Evolutionary conservation across 225 moss, liverwort and hornwort species (phyloP).

Genomic region (Physcomitrium patens): DNA sequence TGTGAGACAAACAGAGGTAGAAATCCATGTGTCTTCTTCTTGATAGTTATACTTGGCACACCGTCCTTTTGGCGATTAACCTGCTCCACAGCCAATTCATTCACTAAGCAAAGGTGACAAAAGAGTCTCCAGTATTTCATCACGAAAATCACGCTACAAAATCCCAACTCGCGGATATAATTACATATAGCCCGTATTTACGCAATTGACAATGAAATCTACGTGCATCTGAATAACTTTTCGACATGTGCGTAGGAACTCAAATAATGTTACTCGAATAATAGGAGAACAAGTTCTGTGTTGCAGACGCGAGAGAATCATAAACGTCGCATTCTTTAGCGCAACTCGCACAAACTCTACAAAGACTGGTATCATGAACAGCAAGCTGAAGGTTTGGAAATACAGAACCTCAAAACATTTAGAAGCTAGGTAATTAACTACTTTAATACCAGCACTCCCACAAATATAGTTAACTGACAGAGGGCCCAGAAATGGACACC

Average conservation of each 20-base stretch:
- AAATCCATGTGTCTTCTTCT: conserved; percentile 77
- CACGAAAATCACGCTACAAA: background rate
- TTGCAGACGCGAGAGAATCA: background rate
- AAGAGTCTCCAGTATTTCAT: background rate
- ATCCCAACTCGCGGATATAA: too few relatives aligned
- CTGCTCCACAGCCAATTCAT: conserved; percentile 38
- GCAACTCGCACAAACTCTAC: conserved; percentile 4
- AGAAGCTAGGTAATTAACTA: background rate
- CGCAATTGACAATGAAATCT: too few relatives aligned
- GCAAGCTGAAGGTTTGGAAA: conserved; percentile 13
- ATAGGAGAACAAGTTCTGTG: background rate
- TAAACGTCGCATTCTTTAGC: background rate
- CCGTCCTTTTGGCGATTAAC: conserved; percentile 32
- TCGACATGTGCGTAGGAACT: background rate
- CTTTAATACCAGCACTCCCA: background rate
- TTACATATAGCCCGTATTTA: too few relatives aligned
- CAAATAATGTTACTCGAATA: background rate
- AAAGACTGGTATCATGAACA: background rate
- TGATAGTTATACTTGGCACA: conserved; percentile 43
- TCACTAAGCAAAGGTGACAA: background rate
- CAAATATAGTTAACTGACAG: background rate
- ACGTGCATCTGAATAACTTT: too few relatives aligned
- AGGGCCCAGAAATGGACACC: conserved; percentile 36
- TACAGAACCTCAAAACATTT: conserved; percentile 11
- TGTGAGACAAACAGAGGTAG: conserved; percentile 86